These are phyloP conservation scores for Saccharum officinarum DNA, from an alignment of 176 grass and related monocot species.

Conservation along the genomic window DNA sequence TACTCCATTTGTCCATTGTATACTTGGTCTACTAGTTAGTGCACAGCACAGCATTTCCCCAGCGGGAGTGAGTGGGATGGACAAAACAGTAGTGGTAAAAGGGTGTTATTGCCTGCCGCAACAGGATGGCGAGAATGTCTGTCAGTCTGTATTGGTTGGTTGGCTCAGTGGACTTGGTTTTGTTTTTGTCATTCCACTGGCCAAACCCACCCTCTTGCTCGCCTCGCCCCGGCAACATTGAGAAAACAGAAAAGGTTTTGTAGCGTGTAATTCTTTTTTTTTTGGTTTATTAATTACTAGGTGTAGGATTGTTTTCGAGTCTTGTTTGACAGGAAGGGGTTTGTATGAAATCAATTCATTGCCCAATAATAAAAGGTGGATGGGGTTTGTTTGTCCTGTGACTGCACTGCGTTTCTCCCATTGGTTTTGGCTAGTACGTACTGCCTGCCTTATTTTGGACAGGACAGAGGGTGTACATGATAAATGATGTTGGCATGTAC, in stretches of 20 bases:
- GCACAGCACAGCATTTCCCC: background rate
- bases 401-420: too few species aligned
- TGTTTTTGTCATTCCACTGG: constrained; percentile 45
- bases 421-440: too few species aligned
- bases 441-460: too few species aligned
- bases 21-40: background rate
- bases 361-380: constrained; percentile 8
- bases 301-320: constrained; percentile 19
- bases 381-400: background rate
- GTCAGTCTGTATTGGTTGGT: constrained; percentile 28
- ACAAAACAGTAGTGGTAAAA: background rate
- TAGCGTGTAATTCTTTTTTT: constrained; percentile 17
- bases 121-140: background rate
- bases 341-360: constrained; percentile 43
- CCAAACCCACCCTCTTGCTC: background rate
- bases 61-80: background rate
- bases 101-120: background rate
- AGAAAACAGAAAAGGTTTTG: constrained; percentile 38
- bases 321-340: background rate
- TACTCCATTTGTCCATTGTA: background rate
- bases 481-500: too few species aligned
- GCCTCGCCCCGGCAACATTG: background rate
- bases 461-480: too few species aligned
- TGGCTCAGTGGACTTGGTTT: constrained; percentile 52
- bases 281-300: background rate